Conservation (phyloP, 345 rosid species). For the Eucalyptus marginata region DNA sequence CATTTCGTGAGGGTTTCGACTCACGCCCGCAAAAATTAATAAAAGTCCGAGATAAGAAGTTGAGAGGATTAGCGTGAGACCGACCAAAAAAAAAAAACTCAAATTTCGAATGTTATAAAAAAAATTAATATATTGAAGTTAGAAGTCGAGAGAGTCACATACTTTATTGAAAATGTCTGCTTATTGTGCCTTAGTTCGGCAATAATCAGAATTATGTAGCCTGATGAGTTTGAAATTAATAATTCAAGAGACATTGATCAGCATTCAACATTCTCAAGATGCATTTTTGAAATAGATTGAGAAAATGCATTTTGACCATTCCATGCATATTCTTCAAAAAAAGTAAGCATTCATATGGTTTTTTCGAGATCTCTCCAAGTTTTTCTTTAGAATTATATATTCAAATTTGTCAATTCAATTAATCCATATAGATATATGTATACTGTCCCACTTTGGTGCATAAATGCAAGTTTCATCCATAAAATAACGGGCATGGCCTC, state of each 20-base stretch:
- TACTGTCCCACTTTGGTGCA: neutral
- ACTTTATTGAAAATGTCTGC: neutral
- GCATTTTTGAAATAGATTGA: neutral
- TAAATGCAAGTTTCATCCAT: neutral
- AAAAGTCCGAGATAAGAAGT: too few relatives aligned
- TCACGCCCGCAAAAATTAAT: too few relatives aligned
- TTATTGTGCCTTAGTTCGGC: neutral
- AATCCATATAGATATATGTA: neutral
- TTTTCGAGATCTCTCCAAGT: neutral
- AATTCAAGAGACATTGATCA: neutral
- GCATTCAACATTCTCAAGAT: neutral
- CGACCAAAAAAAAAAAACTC: too few relatives aligned
- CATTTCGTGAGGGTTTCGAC: too few relatives aligned
- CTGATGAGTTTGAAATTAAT: neutral
- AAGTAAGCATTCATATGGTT: neutral
- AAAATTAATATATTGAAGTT: neutral
- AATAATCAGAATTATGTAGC: too few relatives aligned
- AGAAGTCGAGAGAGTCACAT: neutral
- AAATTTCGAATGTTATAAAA: neutral
- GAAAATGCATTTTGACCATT: neutral
- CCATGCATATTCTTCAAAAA: neutral
- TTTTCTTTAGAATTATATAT: neutral
- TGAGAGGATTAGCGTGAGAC: too few relatives aligned
- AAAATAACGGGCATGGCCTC: neutral
- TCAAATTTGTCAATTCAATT: too few relatives aligned